Percentiles rank a stretch among this genome's conserved stretches.
Evolutionary conservation across 176 grass and related monocot genomes (phyloP).

Genomic region (Lolium perenne): DNA sequence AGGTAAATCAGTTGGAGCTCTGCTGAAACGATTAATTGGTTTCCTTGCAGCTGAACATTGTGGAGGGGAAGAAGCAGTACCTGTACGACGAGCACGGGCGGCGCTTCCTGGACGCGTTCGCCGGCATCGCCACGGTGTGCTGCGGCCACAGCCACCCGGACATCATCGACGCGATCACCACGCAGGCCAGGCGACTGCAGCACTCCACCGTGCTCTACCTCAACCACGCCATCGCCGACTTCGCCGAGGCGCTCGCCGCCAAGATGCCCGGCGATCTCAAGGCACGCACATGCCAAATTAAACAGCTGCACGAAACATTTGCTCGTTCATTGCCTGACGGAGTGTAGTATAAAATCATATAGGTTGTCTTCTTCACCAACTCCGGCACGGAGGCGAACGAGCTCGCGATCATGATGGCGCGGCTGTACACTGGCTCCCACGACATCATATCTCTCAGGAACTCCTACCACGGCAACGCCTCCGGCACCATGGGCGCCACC

Average conservation of each 20-base stretch:
- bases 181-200: constrained; percentile 70
- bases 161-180: constrained; percentile 67
- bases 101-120: constrained; percentile 90
- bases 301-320: background rate
- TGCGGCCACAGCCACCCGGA: constrained; percentile 94
- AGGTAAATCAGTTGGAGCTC: background rate
- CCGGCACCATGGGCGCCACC: constrained; percentile 87
- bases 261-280: constrained; percentile 87
- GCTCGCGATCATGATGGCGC: constrained; percentile 87
- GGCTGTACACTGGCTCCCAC: constrained; percentile 81
- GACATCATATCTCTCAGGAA: constrained; percentile 93
- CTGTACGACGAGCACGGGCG: constrained; percentile 83
- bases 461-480: constrained; percentile 90
- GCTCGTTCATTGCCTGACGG: background rate
- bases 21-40: background rate
- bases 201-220: constrained; percentile 94
- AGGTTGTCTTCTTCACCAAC: constrained; percentile 99
- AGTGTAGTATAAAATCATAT: background rate
- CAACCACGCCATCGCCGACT: constrained; percentile 83
- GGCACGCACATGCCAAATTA: constrained; percentile 29
- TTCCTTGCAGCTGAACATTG: constrained; percentile 76
- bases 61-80: constrained; percentile 97
- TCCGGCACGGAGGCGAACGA: constrained; percentile 99
- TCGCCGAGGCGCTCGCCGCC: constrained; percentile 90
- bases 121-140: constrained; percentile 90